phyloP scores from a whole-genome alignment of 2,329 filamentous ascomycete genomes.

The Penicillium aurantiogriseum region DNA sequence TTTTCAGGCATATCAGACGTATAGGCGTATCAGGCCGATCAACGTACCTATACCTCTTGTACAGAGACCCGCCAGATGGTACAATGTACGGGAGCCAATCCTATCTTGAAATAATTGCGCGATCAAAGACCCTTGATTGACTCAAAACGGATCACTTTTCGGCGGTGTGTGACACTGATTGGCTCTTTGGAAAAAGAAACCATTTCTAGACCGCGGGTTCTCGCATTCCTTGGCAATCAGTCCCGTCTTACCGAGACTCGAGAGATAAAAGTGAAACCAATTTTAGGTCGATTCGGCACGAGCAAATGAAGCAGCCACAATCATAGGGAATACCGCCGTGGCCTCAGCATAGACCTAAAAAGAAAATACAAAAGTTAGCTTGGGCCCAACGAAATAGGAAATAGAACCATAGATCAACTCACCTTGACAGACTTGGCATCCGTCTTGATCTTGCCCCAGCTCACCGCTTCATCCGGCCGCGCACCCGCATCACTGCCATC shows the following conservation, averaged over 20 bases:
- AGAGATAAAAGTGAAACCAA: not conserved
- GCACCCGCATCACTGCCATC: constrained; percentile 96
- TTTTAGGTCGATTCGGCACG: constrained; percentile 28
- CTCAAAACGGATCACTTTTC: not conserved
- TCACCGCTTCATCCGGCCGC: constrained; percentile 91
- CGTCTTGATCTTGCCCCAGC: constrained; percentile 96
- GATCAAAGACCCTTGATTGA: not conserved
- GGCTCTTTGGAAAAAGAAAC: not conserved
- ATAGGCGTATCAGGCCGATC: not conserved
- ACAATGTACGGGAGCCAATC: not conserved
- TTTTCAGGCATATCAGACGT: not conserved
- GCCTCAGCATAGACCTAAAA: constrained; percentile 62
- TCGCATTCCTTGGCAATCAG: constrained; percentile 11
- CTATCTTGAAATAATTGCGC: not conserved
- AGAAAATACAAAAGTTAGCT: not conserved
- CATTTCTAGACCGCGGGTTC: constrained; percentile 8
- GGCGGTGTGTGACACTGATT: not conserved
- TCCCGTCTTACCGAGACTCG: not conserved
- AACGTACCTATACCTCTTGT: not conserved
- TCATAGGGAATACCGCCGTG: constrained; percentile 65
- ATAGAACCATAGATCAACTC: constrained; percentile 23
- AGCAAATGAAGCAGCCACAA: constrained; percentile 67
- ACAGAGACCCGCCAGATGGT: not conserved
- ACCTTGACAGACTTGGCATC: constrained; percentile 89
- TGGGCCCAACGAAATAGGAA: not conserved